Conservation (phyloP, 1,284 basidiomycete genomes). For the Sutorius eximius region DNA sequence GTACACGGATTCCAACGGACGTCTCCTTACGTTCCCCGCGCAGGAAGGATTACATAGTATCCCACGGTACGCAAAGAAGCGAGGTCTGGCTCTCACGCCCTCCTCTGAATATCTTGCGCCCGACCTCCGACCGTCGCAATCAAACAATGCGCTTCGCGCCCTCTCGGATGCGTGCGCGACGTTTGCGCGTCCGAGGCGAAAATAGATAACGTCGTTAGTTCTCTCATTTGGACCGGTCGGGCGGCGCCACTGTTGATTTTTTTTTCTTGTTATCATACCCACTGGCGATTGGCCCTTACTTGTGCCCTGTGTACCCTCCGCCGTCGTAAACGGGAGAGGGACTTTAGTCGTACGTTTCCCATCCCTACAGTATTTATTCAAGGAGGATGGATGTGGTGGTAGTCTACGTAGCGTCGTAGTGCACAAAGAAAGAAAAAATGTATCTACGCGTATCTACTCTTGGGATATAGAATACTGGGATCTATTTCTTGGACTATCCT, state of each 20-base stretch:
- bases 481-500: too few relatives aligned
- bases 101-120: slow-evolving; percentile 7
- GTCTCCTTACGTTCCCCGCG: slow-evolving; percentile 14
- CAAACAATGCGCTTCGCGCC: slow-evolving; percentile 26
- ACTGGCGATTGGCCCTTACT: not conserved
- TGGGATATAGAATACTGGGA: too few relatives aligned
- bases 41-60: slow-evolving; percentile 7
- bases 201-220: slow-evolving; percentile 3
- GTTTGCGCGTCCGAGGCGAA: slow-evolving; percentile 12
- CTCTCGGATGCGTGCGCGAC: slow-evolving; percentile 28
- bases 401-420: slow-evolving; percentile 1
- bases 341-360: slow-evolving; percentile 5
- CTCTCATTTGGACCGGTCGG: not conserved
- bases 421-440: not conserved
- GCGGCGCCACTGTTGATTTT: not conserved
- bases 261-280: slow-evolving; percentile 4
- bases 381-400: not conserved
- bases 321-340: not conserved
- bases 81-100: slow-evolving; percentile 1
- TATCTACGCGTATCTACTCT: not conserved
- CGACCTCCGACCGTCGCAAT: slow-evolving; percentile 7
- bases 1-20: slow-evolving; percentile 21
- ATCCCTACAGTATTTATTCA: slow-evolving; percentile 1
- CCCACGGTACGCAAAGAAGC: slow-evolving; percentile 14
- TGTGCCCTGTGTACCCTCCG: not conserved